Percentiles rank a stretch among this genome's conserved stretches.
phyloP scores from a whole-genome alignment of 2,329 filamentous ascomycete genomes.

The Fusarium robinianum region DNA sequence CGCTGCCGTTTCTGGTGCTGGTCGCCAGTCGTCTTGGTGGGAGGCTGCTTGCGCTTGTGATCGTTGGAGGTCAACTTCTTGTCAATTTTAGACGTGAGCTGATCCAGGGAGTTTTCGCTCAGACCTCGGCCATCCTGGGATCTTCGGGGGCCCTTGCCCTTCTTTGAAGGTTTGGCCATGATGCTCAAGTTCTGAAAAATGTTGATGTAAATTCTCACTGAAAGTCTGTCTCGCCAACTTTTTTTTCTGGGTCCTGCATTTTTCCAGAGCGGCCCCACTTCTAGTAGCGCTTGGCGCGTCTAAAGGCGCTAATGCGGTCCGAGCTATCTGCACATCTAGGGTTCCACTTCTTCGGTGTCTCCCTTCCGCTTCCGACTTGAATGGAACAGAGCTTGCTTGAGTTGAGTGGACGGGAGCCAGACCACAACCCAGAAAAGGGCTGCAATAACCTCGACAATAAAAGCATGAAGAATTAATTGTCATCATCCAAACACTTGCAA shows the following conservation, averaged over 20 bases:
- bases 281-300: slow-evolving; percentile 30
- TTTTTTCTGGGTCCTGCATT: slow-evolving; percentile 31
- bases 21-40: slow-evolving; percentile 40
- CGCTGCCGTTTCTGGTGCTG: slow-evolving; percentile 47
- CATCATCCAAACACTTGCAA: too few species aligned
- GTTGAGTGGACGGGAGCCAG: too few species aligned
- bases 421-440: too few species aligned
- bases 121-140: slow-evolving; percentile 41
- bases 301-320: slow-evolving; percentile 10
- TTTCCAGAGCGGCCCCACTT: slow-evolving; percentile 23
- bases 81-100: slow-evolving; percentile 62
- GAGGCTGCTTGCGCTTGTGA: slow-evolving; percentile 52
- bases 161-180: slow-evolving; percentile 47
- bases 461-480: too few species aligned
- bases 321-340: slow-evolving; percentile 5
- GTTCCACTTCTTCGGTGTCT: slow-evolving; percentile 12
- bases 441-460: too few species aligned
- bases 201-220: slow-evolving; percentile 26
- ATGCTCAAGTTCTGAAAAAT: slow-evolving; percentile 10
- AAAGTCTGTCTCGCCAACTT: slow-evolving; percentile 27
- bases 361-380: slow-evolving; percentile 1
- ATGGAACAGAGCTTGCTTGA: slow-evolving; percentile 3
- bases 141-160: slow-evolving; percentile 39
- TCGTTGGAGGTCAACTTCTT: slow-evolving; percentile 50
- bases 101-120: slow-evolving; percentile 55